A percentile compares a stretch with the other conserved stretches of the same genome.
Conservation (phyloP, 805 yeast genomes). For the Danielia reshetovae region DNA sequence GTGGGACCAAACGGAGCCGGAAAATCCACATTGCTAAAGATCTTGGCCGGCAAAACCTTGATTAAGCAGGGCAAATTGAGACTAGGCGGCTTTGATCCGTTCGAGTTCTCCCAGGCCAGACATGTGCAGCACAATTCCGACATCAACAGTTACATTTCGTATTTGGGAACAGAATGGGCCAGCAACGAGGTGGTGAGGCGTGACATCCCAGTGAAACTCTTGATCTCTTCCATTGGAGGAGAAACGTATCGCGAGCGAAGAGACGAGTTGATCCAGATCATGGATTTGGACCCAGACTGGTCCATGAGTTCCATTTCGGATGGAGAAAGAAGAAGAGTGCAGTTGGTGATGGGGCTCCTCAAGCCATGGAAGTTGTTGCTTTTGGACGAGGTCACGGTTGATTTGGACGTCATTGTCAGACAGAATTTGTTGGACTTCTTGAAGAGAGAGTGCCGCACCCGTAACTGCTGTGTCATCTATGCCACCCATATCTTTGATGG, state of each 20-base stretch:
- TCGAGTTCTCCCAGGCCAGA: constrained; percentile 52
- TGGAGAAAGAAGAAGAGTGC: constrained; percentile 94
- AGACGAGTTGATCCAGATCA: constrained; percentile 65
- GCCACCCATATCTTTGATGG: constrained; percentile 98
- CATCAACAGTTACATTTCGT: constrained; percentile 56
- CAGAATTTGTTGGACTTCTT: constrained; percentile 68
- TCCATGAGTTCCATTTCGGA: constrained; percentile 89
- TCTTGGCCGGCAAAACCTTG: constrained; percentile 88
- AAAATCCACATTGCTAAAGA: constrained; percentile 79
- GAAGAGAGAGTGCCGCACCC: constrained; percentile 61
- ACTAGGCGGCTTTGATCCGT: constrained; percentile 88
- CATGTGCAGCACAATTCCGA: constrained; percentile 41
- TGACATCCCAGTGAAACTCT: constrained; percentile 81
- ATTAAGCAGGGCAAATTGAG: constrained; percentile 65
- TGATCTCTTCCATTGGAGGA: constrained; percentile 78
- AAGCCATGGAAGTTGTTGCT: constrained; percentile 85
- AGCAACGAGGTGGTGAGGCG: constrained; percentile 83
- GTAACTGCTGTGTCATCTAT: constrained; percentile 78
- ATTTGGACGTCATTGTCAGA: constrained; percentile 89
- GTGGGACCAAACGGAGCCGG: constrained; percentile 98
- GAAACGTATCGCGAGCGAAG: constrained; percentile 65
- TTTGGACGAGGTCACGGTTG: constrained; percentile 97
- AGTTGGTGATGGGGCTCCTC: constrained; percentile 85
- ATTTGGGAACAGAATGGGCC: constrained; percentile 98
- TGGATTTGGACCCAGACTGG: constrained; percentile 89